Conservation (phyloP, 2,329 filamentous ascomycete species). For the Triangularia verruculosa region DNA sequence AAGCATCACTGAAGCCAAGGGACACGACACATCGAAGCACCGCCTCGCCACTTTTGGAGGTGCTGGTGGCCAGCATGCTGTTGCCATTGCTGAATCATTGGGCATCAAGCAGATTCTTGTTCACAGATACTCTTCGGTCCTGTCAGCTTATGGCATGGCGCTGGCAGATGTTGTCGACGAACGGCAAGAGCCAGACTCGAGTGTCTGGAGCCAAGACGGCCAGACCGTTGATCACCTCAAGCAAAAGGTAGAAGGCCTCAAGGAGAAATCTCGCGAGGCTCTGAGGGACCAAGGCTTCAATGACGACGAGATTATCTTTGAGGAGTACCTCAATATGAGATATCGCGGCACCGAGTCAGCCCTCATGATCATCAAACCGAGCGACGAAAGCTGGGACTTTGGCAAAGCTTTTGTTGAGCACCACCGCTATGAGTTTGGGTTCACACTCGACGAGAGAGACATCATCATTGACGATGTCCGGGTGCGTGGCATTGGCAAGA, state of each 20-base stretch:
- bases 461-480: conserved; percentile 90
- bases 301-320: conserved; percentile 71
- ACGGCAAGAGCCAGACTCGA: conserved; percentile 72
- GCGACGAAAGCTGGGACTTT: conserved; percentile 71
- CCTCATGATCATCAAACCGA: conserved; percentile 81
- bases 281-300: conserved; percentile 77
- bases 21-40: conserved; percentile 86
- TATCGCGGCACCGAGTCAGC: conserved; percentile 89
- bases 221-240: conserved; percentile 61
- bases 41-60: conserved; percentile 90
- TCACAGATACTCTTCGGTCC: conserved; percentile 81
- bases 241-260: conserved; percentile 74
- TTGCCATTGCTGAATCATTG: conserved; percentile 82
- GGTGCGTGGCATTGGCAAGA: conserved; percentile 84
- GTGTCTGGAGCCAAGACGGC: conserved; percentile 57
- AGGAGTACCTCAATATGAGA: conserved; percentile 92
- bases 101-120: conserved; percentile 83
- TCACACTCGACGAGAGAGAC: conserved; percentile 78
- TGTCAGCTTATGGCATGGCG: conserved; percentile 91
- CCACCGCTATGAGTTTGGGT: conserved; percentile 90
- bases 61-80: conserved; percentile 86
- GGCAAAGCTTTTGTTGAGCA: conserved; percentile 80
- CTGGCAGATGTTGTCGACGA: conserved; percentile 92
- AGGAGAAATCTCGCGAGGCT: conserved; percentile 65
- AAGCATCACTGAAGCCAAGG: conserved; percentile 87